A percentile compares a stretch with the other conserved stretches of the same genome.
Conservation (phyloP, 345 rosid species). For the Rhodamnia argentea region DNA sequence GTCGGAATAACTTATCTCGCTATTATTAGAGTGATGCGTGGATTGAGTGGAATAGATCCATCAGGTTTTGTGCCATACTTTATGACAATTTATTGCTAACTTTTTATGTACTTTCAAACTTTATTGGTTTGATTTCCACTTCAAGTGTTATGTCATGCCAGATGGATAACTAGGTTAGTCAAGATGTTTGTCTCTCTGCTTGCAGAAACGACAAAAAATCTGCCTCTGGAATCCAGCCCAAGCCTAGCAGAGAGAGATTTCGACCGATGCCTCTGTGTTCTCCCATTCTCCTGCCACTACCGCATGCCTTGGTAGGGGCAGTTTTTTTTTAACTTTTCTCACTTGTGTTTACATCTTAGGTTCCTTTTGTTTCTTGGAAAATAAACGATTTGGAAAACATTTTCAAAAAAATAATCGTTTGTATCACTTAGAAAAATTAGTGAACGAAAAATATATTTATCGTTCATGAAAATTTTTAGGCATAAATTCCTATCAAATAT, state of each 20-base stretch:
- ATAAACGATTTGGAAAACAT: too few species aligned
- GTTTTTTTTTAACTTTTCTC: background rate
- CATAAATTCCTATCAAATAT: too few species aligned
- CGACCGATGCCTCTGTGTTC: slow-evolving; percentile 92
- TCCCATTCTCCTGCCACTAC: slow-evolving; percentile 74
- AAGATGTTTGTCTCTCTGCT: background rate
- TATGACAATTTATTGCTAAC: background rate
- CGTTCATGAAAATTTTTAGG: too few species aligned
- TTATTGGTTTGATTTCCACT: background rate
- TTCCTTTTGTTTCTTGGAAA: too few species aligned
- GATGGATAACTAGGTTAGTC: background rate
- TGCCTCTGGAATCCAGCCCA: slow-evolving; percentile 32
- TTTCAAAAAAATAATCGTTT: too few species aligned
- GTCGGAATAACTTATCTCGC: background rate
- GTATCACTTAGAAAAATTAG: too few species aligned
- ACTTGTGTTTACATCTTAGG: background rate
- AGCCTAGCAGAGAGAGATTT: slow-evolving; percentile 68
- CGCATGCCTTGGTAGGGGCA: slow-evolving; percentile 79
- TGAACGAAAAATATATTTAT: too few species aligned
- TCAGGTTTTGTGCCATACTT: background rate
- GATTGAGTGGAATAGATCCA: background rate
- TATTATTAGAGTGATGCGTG: background rate
- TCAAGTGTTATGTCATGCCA: background rate
- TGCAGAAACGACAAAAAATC: slow-evolving; percentile 64
- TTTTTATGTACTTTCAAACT: background rate